A percentile compares a stretch with the other conserved stretches of the same genome.
These are phyloP conservation scores for Ophiosphaerella herpotricha DNA, from an alignment of 2,329 filamentous ascomycete genomes.

Conservation along the genomic window DNA sequence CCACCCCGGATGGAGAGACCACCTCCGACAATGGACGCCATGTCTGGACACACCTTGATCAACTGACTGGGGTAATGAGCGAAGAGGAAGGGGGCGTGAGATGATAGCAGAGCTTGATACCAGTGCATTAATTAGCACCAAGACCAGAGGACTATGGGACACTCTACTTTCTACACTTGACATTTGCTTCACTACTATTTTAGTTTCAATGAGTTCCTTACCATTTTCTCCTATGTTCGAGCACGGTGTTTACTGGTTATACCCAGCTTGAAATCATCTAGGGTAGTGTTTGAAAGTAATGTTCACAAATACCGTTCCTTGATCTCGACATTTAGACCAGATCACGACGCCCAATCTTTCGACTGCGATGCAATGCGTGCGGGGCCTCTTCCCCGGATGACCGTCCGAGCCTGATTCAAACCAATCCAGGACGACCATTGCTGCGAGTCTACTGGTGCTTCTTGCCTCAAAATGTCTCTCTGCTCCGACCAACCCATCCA, in stretches of 20 bases:
- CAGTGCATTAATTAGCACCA: constrained; percentile 44
- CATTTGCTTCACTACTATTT: constrained; percentile 43
- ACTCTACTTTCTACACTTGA: constrained; percentile 34
- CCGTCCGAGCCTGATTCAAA: too few relatives aligned
- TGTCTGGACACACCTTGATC: constrained; percentile 15
- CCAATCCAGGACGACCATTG: too few relatives aligned
- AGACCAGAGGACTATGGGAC: constrained; percentile 20
- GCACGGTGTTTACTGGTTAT: constrained; percentile 30
- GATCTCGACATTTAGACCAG: not conserved
- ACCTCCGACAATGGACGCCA: constrained; percentile 29
- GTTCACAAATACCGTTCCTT: constrained; percentile 15
- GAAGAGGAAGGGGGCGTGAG: constrained; percentile 10
- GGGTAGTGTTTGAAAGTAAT: constrained; percentile 34
- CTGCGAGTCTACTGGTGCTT: not conserved
- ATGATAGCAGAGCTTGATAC: constrained; percentile 36
- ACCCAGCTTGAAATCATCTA: constrained; percentile 26
- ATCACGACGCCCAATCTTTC: not conserved
- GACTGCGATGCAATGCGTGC: too few relatives aligned
- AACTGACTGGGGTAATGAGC: constrained; percentile 1
- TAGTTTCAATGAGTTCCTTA: constrained; percentile 39
- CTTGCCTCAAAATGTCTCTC: not conserved
- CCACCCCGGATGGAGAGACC: constrained; percentile 28
- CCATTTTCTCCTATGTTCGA: constrained; percentile 36
- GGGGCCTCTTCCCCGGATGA: too few relatives aligned
- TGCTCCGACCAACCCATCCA: not conserved